These are phyloP conservation scores for Ziziphus jujuba DNA, from an alignment of 306 rosid species.

Conservation along the genomic window DNA sequence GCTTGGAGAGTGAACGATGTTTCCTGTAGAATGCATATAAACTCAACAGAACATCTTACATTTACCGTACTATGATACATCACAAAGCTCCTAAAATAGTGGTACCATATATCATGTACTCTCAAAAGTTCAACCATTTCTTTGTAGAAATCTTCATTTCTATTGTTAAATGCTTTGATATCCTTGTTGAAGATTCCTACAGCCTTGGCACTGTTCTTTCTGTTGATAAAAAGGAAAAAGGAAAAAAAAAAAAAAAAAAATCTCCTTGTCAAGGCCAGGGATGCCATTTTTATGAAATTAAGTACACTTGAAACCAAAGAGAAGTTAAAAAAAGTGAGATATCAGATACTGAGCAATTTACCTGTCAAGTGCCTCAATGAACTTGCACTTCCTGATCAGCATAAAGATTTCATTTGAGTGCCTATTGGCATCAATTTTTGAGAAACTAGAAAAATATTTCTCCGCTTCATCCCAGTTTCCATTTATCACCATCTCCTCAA, in stretches of 20 bases:
- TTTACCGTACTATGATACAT: neutral
- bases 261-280: too few relatives aligned
- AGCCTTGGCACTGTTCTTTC: conserved; percentile 46
- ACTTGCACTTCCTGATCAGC: conserved; percentile 41
- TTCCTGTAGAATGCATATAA: conserved; percentile 45
- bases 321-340: too few relatives aligned
- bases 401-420: conserved; percentile 39
- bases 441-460: conserved; percentile 36
- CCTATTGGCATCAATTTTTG: conserved; percentile 20
- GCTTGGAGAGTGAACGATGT: conserved; percentile 64
- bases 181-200: conserved; percentile 69
- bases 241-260: too few relatives aligned
- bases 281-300: too few relatives aligned
- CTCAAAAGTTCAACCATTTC: conserved; percentile 78
- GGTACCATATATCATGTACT: conserved; percentile 65
- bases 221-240: neutral
- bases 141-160: conserved; percentile 74
- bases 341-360: conserved; percentile 8
- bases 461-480: conserved; percentile 50
- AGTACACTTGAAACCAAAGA: neutral
- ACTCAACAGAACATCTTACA: conserved; percentile 1
- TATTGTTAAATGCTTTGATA: conserved; percentile 64
- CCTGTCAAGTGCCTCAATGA: conserved; percentile 49
- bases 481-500: conserved; percentile 22
- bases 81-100: neutral